phyloP scores from a whole-genome alignment of 2,329 filamentous ascomycete genomes.

The Penicillium sp. region DNA sequence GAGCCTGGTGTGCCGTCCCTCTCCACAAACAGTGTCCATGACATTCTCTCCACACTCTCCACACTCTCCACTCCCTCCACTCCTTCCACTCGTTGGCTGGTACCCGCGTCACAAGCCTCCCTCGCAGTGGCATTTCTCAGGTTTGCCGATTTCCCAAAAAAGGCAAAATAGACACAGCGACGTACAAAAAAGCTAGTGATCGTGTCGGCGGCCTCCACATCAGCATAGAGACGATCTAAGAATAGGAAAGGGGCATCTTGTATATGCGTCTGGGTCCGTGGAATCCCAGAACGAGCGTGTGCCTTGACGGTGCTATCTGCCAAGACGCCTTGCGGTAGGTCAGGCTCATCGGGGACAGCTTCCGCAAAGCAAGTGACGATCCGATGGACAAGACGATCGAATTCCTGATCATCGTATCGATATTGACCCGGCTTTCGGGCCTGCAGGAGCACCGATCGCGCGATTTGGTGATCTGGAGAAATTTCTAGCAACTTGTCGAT shows the following conservation, averaged over 20 bases:
- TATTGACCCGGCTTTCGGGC: slow-evolving; percentile 23
- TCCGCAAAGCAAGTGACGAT: slow-evolving; percentile 21
- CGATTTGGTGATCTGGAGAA: slow-evolving; percentile 27
- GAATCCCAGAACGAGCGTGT: background rate
- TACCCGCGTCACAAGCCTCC: background rate
- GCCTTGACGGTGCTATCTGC: slow-evolving; percentile 1
- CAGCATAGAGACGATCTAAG: background rate
- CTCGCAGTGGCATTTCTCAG: background rate
- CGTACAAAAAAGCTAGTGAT: background rate
- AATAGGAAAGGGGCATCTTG: slow-evolving; percentile 4
- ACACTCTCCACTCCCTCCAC: background rate
- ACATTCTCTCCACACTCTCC: background rate
- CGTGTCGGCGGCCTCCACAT: background rate
- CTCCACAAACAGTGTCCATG: background rate
- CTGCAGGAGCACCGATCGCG: slow-evolving; percentile 24
- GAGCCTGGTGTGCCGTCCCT: background rate
- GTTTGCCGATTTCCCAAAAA: background rate
- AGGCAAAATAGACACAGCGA: background rate
- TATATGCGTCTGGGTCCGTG: background rate
- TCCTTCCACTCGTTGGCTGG: background rate
- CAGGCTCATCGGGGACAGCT: background rate
- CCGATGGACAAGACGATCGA: slow-evolving; percentile 21
- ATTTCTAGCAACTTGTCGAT: slow-evolving; percentile 19
- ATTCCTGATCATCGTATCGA: slow-evolving; percentile 19
- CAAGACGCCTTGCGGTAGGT: background rate